phyloP scores from a whole-genome alignment of 2,329 filamentous ascomycete genomes.

The Septoria linicola region DNA sequence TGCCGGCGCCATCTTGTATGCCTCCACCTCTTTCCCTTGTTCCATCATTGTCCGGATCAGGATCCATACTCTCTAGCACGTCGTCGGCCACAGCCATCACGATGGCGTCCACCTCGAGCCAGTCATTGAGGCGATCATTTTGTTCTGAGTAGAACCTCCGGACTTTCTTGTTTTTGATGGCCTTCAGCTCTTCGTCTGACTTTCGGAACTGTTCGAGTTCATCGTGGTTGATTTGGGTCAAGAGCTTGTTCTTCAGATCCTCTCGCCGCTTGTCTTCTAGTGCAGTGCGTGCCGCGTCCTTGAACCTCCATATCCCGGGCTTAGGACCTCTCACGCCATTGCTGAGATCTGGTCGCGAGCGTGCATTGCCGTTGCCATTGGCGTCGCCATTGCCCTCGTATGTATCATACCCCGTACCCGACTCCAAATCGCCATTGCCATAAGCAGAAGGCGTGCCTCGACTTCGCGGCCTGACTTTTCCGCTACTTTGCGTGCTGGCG shows the following conservation, averaged over 20 bases:
- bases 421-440: constrained; percentile 21
- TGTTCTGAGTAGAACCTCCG: constrained; percentile 56
- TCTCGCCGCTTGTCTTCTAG: constrained; percentile 47
- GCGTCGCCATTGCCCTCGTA: constrained; percentile 20
- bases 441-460: neutral
- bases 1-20: constrained; percentile 50
- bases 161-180: constrained; percentile 54
- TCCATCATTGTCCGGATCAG: constrained; percentile 58
- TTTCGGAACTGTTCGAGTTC: constrained; percentile 53
- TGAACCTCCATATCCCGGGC: constrained; percentile 44
- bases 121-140: constrained; percentile 56
- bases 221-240: constrained; percentile 48
- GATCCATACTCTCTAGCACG: constrained; percentile 60
- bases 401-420: constrained; percentile 12
- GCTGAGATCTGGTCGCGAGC: constrained; percentile 1
- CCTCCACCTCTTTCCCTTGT: constrained; percentile 54
- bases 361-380: constrained; percentile 23
- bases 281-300: constrained; percentile 49
- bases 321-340: constrained; percentile 27
- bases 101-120: constrained; percentile 59
- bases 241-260: constrained; percentile 51
- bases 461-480: constrained; percentile 13
- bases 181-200: constrained; percentile 54
- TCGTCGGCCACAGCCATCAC: constrained; percentile 58
- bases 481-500: constrained; percentile 5